Evolutionary conservation across 1,284 basidiomycete species (phyloP), one percentile per base, ranked within the genome.

Genomic region (Cryptococcus hybrid): DNA sequence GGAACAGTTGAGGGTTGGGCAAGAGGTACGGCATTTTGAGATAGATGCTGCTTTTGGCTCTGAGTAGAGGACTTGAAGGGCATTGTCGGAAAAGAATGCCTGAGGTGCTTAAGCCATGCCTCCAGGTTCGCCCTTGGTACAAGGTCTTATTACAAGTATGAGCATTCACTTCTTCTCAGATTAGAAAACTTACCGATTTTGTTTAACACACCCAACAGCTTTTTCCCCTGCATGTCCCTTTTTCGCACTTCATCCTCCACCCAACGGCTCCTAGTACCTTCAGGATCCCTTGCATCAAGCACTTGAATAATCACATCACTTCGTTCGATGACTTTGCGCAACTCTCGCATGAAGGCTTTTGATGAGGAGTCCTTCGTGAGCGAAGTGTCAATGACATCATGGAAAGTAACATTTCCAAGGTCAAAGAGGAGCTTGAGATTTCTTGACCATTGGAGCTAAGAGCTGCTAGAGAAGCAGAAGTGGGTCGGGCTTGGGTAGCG

Each of bases 271-370:
- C 92, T 79, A 49, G 90, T 93, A 0, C 92, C 92, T 62, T 94
- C 88, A 1, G 92, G 93, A 79, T 96, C 93, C 48, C 93, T 81
- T 1, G 92, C 92, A 76, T 97, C 93, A 6, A 96, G 81, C n/a
- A 79, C 79, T 73, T 83, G 77, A 63, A 98, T 84, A 54, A 99
- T 80, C 36, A 99, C 90, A 74, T 99, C 95, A 58, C 88, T 88
- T 66, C 93, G 84, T 65, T 96, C 92, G 57, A 99, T 88, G 48
- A 99, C 94, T 79, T 92, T 94, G 76, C 92, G 86, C 39, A 99
- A 80, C 12, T 81, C 78, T 83, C 83, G 56, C 85, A 87, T 60
- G 88, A 82, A 77, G 85, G 89, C 76, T 87, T 86, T 69, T 81
- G 84, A 59, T 82, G 85, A 62, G 12, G 75, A 76, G 62, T 80